Conservation (phyloP, 257 asterid genomes). For the Agastache rugosa region DNA sequence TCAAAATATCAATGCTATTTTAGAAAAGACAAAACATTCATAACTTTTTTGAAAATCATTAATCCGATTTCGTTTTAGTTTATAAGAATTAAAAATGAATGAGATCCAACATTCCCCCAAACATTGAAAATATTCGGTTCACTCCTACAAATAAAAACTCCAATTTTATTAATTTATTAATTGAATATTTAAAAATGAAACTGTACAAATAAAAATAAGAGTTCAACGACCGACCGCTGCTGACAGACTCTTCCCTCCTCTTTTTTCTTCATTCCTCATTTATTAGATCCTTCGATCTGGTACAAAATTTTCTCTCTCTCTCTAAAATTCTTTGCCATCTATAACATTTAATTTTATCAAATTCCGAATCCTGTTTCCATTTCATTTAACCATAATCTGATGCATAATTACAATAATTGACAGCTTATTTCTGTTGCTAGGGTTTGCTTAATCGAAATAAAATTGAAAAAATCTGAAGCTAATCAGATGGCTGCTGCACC, state of each 20-base stretch:
- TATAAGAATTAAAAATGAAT: background rate
- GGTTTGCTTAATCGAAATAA: conserved; percentile 44
- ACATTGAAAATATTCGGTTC: background rate
- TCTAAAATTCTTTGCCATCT: conserved; percentile 8
- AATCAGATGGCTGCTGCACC: conserved; percentile 73
- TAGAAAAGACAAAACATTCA: too few relatives aligned
- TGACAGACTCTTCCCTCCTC: conserved; percentile 58
- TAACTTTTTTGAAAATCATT: too few relatives aligned
- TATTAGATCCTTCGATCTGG: conserved; percentile 69
- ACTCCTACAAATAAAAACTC: conserved; percentile 27
- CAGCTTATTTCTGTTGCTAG: conserved; percentile 40
- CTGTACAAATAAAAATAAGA: conserved; percentile 18
- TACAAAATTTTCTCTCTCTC: conserved; percentile 33
- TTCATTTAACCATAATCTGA: conserved; percentile 17
- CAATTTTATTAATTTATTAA: conserved; percentile 20
- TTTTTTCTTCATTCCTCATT: conserved; percentile 47
- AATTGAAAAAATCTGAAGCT: conserved; percentile 34
- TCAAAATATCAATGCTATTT: too few relatives aligned
- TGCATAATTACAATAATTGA: conserved; percentile 3
- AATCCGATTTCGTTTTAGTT: too few relatives aligned
- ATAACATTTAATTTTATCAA: background rate
- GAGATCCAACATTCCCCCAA: background rate
- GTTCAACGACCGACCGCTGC: conserved; percentile 50
- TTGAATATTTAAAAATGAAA: background rate
- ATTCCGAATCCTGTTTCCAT: conserved; percentile 33